Evolutionary conservation across 805 yeast genomes (phyloP).

Genomic region (Teunomyces stri): DNA sequence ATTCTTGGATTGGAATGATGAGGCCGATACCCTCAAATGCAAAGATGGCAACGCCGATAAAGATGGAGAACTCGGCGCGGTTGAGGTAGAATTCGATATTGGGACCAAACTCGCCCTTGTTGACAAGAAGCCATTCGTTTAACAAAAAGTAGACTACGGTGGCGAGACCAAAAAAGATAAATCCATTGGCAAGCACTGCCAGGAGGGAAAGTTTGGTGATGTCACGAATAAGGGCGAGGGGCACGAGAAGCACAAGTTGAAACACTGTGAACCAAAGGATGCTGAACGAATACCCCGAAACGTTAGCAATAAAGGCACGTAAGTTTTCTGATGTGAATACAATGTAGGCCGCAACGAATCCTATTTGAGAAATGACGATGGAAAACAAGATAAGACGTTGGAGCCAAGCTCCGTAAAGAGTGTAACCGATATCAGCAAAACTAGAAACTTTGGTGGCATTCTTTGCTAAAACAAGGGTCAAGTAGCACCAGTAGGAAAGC

Average conservation of each 20-base stretch:
- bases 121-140: slow-evolving; percentile 41
- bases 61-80: slow-evolving; percentile 59
- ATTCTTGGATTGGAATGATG: slow-evolving; percentile 77
- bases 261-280: slow-evolving; percentile 45
- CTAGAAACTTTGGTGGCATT: slow-evolving; percentile 60
- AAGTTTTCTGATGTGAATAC: slow-evolving; percentile 76
- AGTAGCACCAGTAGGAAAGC: slow-evolving; percentile 77
- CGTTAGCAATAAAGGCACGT: slow-evolving; percentile 56
- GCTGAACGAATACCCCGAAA: slow-evolving; percentile 40
- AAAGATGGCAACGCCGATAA: slow-evolving; percentile 81
- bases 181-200: slow-evolving; percentile 68
- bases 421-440: slow-evolving; percentile 74
- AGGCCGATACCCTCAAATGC: slow-evolving; percentile 88
- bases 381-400: slow-evolving; percentile 62
- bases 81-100: slow-evolving; percentile 54
- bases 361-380: slow-evolving; percentile 69
- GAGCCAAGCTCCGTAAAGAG: slow-evolving; percentile 63
- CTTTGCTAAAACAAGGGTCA: slow-evolving; percentile 59
- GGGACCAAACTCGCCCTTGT: slow-evolving; percentile 40
- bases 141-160: slow-evolving; percentile 60
- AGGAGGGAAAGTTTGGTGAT: slow-evolving; percentile 72
- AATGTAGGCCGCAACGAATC: slow-evolving; percentile 78
- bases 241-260: slow-evolving; percentile 60
- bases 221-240: slow-evolving; percentile 70
- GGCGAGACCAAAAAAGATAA: slow-evolving; percentile 62